phyloP scores from a whole-genome alignment of 2,329 filamentous ascomycete species.

The Drechslerella dactyloides region DNA sequence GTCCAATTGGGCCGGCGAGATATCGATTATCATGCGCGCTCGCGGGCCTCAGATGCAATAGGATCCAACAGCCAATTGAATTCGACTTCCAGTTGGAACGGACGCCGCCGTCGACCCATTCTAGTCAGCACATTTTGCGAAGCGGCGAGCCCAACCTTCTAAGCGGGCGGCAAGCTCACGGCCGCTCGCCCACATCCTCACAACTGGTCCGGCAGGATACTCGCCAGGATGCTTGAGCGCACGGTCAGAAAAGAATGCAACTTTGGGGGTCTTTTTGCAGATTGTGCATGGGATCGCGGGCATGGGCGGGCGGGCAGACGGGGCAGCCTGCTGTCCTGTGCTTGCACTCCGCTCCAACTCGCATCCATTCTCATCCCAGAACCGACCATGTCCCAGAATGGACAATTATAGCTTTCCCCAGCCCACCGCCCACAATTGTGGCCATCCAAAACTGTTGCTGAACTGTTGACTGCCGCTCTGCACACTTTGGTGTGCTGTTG shows the following conservation, averaged over 20 bases:
- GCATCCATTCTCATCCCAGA: constrained; percentile 48
- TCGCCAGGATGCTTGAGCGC: not conserved
- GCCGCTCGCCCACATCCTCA: not conserved
- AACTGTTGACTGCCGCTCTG: constrained; percentile 27
- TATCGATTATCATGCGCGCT: not conserved
- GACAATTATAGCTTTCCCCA: constrained; percentile 43
- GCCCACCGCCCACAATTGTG: constrained; percentile 28
- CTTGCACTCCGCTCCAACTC: constrained; percentile 34
- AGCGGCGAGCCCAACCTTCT: not conserved
- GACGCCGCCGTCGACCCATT: not conserved
- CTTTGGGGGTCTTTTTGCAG: too few relatives aligned
- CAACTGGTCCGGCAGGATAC: too few relatives aligned
- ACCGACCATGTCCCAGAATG: constrained; percentile 30
- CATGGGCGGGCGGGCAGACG: too few relatives aligned
- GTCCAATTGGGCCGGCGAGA: constrained; percentile 1
- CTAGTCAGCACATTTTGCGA: constrained; percentile 4
- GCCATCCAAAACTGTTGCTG: constrained; percentile 14
- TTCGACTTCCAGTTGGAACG: not conserved
- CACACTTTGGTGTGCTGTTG: constrained; percentile 19
- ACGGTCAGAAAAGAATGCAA: not conserved
- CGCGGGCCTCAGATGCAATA: not conserved
- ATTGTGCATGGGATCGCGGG: too few relatives aligned
- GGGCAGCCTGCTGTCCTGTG: not conserved
- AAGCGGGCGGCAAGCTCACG: constrained; percentile 30
- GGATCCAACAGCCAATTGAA: not conserved